A percentile compares a stretch with the other conserved stretches of the same genome.
phyloP scores from a whole-genome alignment of 192 early-diverging fungal genomes.

The Gaertneriomyces sp. region DNA sequence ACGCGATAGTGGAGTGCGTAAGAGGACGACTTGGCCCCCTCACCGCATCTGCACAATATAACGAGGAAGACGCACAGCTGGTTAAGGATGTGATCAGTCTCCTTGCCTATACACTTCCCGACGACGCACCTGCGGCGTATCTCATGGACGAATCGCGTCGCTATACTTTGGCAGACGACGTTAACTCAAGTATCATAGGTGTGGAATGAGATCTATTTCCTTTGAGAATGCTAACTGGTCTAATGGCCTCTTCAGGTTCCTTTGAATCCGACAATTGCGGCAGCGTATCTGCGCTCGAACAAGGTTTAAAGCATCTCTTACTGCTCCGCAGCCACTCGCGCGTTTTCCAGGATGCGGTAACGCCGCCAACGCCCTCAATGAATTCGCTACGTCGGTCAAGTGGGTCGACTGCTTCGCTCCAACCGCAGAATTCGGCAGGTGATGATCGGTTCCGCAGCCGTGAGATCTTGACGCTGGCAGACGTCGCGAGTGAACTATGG shows the following conservation, averaged over 20 bases:
- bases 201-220: neutral
- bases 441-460: no score
- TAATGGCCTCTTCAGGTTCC: neutral
- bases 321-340: conserved; percentile 1
- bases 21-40: neutral
- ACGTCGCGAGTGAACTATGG: no score
- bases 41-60: neutral
- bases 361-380: no score
- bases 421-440: no score
- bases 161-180: neutral
- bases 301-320: neutral
- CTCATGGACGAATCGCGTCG: neutral
- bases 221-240: neutral
- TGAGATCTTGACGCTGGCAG: no score
- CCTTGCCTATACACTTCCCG: neutral
- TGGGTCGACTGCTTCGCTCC: no score
- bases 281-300: neutral
- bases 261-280: neutral
- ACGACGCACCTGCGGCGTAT: neutral
- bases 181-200: conserved; percentile 1
- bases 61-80: neutral
- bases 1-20: neutral
- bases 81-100: neutral
- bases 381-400: no score
- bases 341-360: neutral